Evolutionary conservation across 2,329 filamentous ascomycete genomes (phyloP), one percentile per base, ranked within the genome.

Genomic region (Sporothrix schenckii): DNA sequence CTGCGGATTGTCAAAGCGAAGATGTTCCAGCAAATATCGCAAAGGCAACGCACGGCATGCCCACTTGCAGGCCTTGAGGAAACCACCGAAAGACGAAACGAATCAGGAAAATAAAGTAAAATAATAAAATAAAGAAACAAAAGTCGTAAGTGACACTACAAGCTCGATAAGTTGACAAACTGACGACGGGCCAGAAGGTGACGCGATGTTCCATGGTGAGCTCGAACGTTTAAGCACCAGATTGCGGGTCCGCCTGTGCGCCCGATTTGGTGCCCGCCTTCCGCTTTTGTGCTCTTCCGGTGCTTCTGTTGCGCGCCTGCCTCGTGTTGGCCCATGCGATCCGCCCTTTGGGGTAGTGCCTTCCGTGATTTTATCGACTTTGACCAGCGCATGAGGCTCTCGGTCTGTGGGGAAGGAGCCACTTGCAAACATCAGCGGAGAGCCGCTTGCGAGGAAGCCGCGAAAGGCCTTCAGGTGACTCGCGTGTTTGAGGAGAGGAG

Each of bases 191-290:
- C 3, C 3, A 30, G 27, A 30, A 30, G 4, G 27, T 30, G 27
- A 30, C 2, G 27, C 4, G 27, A 30, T 5, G 27, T 30, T 30
- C 27, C 3, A 2, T 30, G 27, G 27, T 30, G 24, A 30, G 24
- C 53, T 56, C 24, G 24, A 56, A 30, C 4, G 27, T 30, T 30
- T 27, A 39, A 56, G 54, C 54, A 16, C 14, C 54, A 39, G 54
- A 58, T 58, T 58, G 54, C 54, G 54, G 54, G 54, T 58, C 54
- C 54, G 54, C 54, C 54, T 54, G 54, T 58, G 16, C 54, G 54
- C 54, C 27, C 54, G 54, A 39, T 7, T 54, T 54, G 27, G 27
- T 30, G 27, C 27, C 27, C 27, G 52, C 2, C n/a, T 53, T 21
- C 52, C 52, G 3, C 34, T 56, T 56, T 58, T 9, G 30, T n/a